Conservation (phyloP, 164 flowering plant species). For the Vitis rupestris region DNA sequence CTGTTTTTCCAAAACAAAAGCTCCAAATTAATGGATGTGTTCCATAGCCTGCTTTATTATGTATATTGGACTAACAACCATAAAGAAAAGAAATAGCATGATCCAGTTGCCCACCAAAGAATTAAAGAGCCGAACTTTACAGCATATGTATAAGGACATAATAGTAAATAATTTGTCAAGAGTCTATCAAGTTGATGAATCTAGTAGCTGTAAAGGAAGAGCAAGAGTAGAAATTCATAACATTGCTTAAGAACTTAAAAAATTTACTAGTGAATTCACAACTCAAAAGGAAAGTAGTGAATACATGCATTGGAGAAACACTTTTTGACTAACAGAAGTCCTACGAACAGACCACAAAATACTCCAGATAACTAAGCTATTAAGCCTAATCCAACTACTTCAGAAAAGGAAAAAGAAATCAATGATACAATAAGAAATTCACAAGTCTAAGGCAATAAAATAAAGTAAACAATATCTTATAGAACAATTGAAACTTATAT, state of each 20-base stretch:
- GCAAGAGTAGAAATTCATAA: background rate
- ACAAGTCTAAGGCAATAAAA: background rate
- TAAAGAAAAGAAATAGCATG: background rate
- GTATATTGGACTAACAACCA: too few relatives aligned
- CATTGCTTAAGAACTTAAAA: background rate
- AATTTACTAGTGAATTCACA: background rate
- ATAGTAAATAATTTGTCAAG: background rate
- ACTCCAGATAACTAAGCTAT: background rate
- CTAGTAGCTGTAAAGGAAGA: background rate
- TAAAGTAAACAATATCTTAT: too few relatives aligned
- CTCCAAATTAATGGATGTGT: background rate
- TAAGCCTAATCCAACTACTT: background rate
- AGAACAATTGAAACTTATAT: too few relatives aligned
- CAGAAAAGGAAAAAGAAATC: background rate
- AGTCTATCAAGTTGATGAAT: background rate
- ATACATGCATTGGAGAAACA: background rate
- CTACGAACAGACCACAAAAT: background rate
- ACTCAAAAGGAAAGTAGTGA: background rate
- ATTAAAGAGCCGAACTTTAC: background rate
- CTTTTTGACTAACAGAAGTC: background rate
- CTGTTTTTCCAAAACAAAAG: constrained; percentile 37
- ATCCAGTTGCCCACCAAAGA: background rate
- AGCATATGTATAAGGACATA: background rate
- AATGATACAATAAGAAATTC: background rate
- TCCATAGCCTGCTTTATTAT: too few relatives aligned